These are phyloP conservation scores for Lipomyces starkeyi DNA, from an alignment of 805 yeast species.

Conservation along the genomic window DNA sequence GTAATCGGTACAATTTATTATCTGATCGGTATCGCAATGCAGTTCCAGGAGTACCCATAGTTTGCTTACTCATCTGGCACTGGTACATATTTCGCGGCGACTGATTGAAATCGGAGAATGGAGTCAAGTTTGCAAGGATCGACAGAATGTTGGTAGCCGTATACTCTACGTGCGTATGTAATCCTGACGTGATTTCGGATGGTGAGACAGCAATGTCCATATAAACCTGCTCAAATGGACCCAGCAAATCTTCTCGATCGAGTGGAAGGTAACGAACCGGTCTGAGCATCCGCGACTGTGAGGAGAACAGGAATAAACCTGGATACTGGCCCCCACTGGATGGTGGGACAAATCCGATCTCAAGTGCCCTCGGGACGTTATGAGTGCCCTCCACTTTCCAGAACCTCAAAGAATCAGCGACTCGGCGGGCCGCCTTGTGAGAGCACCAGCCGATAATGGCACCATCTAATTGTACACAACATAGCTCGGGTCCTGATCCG, in stretches of 20 bases:
- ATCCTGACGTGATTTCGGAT: constrained; percentile 77
- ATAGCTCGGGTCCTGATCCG: constrained; percentile 84
- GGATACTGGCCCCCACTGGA: constrained; percentile 96
- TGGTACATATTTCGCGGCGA: constrained; percentile 99
- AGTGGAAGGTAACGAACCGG: constrained; percentile 91
- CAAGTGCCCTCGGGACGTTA: constrained; percentile 83
- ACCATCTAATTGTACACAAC: constrained; percentile 95
- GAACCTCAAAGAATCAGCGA: constrained; percentile 87
- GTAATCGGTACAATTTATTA: constrained; percentile 90
- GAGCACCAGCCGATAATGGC: constrained; percentile 91
- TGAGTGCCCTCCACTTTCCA: constrained; percentile 88
- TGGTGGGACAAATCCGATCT: constrained; percentile 96
- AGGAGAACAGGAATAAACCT: constrained; percentile 89
- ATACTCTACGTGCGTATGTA: constrained; percentile 92
- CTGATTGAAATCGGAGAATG: constrained; percentile 97
- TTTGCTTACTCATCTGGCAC: constrained; percentile 99
- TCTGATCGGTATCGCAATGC: constrained; percentile 91
- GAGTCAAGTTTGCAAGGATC: constrained; percentile 94
- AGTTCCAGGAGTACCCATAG: constrained; percentile 99
- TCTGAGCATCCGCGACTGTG: constrained; percentile 93
- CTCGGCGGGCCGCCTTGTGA: constrained; percentile 81
- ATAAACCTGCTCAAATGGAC: constrained; percentile 98
- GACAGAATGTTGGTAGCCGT: constrained; percentile 94
- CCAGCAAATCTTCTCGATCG: constrained; percentile 82
- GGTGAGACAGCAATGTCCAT: constrained; percentile 96